These are phyloP conservation scores for Aspergillus melleus DNA, from an alignment of 2,329 filamentous ascomycete species.

Conservation along the genomic window DNA sequence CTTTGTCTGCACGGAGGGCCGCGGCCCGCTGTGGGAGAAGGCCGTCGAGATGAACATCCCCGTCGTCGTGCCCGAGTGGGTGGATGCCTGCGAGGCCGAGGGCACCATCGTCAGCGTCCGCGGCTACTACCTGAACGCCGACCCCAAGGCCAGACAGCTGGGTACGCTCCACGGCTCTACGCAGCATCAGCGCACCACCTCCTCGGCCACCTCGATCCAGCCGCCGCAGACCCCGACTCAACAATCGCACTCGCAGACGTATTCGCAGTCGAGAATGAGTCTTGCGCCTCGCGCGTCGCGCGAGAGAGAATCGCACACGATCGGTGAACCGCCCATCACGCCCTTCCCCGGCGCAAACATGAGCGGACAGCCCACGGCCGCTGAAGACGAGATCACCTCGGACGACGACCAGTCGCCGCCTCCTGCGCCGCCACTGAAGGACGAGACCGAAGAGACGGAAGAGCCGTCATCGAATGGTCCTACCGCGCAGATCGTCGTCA, in stretches of 20 bases:
- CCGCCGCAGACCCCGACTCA: conserved; percentile 19
- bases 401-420: conserved; percentile 27
- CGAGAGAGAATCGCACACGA: conserved; percentile 22
- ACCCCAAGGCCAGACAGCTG: conserved; percentile 60
- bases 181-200: conserved; percentile 36
- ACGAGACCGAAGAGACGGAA: conserved; percentile 19
- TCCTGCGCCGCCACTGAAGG: conserved; percentile 26
- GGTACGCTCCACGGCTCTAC: conserved; percentile 37
- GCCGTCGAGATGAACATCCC: conserved; percentile 97
- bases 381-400: conserved; percentile 27
- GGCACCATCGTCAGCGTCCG: conserved; percentile 91
- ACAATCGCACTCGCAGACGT: conserved; percentile 5
- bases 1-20: conserved; percentile 93
- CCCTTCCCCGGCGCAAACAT: conserved; percentile 34
- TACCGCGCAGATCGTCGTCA: conserved; percentile 5
- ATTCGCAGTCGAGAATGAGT: conserved; percentile 25
- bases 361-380: conserved; percentile 28
- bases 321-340: conserved; percentile 31
- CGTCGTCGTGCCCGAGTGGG: conserved; percentile 94
- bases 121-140: conserved; percentile 93
- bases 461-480: conserved; percentile 21
- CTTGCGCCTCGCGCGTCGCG: conserved; percentile 21
- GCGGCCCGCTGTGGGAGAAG: conserved; percentile 90
- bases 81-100: conserved; percentile 92
- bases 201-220: conserved; percentile 25